Percentiles rank a stretch among this genome's conserved stretches.
Evolutionary conservation across 208 protist species (phyloP).

Genomic region (Phytomonas sp.): DNA sequence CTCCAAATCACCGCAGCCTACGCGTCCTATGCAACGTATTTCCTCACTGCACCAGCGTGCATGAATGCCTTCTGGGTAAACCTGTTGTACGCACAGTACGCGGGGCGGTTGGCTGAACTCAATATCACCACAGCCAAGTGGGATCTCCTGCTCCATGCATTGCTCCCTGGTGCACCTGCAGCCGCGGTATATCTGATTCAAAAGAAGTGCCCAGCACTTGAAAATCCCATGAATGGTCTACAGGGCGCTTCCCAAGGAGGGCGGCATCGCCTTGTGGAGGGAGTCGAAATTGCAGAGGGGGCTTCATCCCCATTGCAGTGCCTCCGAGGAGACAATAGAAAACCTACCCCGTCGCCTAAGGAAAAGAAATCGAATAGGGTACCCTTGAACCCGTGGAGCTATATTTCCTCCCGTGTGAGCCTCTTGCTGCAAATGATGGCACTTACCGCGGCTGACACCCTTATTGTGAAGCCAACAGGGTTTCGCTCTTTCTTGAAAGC

Average conservation of each 20-base stretch:
- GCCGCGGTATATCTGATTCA: conserved; percentile 61
- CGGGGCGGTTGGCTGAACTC: conserved; percentile 37
- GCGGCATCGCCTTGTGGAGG: neutral
- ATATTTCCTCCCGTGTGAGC: conserved; percentile 16
- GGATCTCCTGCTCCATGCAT: conserved; percentile 48
- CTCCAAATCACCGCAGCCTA: conserved; percentile 51
- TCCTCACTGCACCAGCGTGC: conserved; percentile 36
- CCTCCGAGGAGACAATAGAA: neutral
- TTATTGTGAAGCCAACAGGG: conserved; percentile 8
- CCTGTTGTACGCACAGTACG: conserved; percentile 67
- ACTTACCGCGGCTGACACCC: conserved; percentile 32
- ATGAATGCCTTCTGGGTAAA: conserved; percentile 79
- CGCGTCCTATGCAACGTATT: conserved; percentile 27
- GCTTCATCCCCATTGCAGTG: neutral
- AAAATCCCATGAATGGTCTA: neutral
- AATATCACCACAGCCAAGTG: conserved; percentile 34
- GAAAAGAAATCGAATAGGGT: neutral
- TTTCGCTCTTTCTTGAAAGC: neutral
- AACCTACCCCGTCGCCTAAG: neutral
- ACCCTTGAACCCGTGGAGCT: neutral
- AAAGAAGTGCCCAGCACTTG: neutral
- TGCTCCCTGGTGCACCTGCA: conserved; percentile 59
- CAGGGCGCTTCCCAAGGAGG: neutral
- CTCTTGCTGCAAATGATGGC: conserved; percentile 46
- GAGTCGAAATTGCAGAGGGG: neutral